These are phyloP conservation scores for Orbilia javanica DNA, from an alignment of 2,329 filamentous ascomycete species.

Conservation along the genomic window DNA sequence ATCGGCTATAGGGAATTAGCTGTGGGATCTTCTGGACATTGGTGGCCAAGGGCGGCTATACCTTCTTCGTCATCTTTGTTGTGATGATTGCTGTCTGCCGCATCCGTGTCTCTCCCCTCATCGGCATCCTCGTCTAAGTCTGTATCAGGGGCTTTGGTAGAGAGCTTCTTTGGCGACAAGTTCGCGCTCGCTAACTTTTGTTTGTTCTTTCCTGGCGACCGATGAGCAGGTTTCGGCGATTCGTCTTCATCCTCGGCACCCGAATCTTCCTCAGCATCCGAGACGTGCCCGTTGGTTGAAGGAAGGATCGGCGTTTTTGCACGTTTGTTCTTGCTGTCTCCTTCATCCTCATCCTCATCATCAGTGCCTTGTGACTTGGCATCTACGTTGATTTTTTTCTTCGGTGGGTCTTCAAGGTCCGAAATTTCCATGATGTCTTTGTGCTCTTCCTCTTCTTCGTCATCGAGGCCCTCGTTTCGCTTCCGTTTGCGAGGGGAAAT, in stretches of 20 bases:
- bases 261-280: constrained; percentile 41
- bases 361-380: constrained; percentile 46
- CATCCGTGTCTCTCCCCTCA: constrained; percentile 65
- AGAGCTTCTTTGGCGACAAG: constrained; percentile 38
- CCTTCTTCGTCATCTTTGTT: constrained; percentile 63
- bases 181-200: constrained; percentile 57
- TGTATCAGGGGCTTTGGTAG: constrained; percentile 63
- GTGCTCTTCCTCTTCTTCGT: constrained; percentile 42
- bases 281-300: constrained; percentile 49
- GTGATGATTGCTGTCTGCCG: constrained; percentile 35
- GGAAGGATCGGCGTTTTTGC: constrained; percentile 17
- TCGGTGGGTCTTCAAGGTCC: constrained; percentile 63
- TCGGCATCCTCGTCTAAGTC: constrained; percentile 66
- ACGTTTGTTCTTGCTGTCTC: constrained; percentile 20
- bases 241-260: constrained; percentile 47
- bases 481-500: constrained; percentile 55
- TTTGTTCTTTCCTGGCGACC: constrained; percentile 47
- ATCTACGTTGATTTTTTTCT: constrained; percentile 52
- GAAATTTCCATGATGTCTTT: constrained; percentile 61
- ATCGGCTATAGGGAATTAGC: constrained; percentile 65
- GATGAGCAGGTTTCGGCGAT: constrained; percentile 38
- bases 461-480: constrained; percentile 36
- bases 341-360: constrained; percentile 36
- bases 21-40: constrained; percentile 66
- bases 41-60: constrained; percentile 64